phyloP scores from a whole-genome alignment of 2,329 filamentous ascomycete species.

The Blumeria graminis region DNA sequence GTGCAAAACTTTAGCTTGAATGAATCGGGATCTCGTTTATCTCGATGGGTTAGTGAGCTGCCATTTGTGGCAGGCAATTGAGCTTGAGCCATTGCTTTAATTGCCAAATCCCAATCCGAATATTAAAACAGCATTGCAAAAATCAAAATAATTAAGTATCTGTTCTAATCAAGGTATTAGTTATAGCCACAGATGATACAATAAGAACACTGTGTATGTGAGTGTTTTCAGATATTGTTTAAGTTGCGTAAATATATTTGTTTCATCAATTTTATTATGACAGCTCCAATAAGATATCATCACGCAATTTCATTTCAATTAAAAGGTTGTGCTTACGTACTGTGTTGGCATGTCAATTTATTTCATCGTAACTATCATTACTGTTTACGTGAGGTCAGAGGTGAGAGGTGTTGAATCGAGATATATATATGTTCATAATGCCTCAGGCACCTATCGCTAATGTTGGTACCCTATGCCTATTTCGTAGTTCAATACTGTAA shows the following conservation, averaged over 20 bases:
- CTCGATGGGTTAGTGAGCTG: slow-evolving; percentile 7
- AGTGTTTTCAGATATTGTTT: slow-evolving; percentile 6
- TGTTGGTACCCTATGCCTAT: no score
- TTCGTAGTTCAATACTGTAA: no score
- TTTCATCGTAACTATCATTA: no score
- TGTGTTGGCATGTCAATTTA: slow-evolving; percentile 13
- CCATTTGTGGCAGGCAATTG: slow-evolving; percentile 6
- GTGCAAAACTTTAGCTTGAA: slow-evolving; percentile 94
- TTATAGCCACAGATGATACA: background rate
- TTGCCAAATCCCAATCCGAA: no score
- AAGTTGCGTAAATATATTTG: slow-evolving; percentile 14
- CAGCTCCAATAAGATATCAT: slow-evolving; percentile 17
- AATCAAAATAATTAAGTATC: background rate
- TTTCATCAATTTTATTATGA: slow-evolving; percentile 15
- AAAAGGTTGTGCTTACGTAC: slow-evolving; percentile 35
- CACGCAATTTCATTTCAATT: slow-evolving; percentile 8
- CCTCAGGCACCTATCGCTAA: no score
- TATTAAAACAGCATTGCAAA: background rate
- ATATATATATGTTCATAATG: no score
- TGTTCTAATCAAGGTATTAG: slow-evolving; percentile 2
- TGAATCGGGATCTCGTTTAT: slow-evolving; percentile 16
- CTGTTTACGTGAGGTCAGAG: no score
- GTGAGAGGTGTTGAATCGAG: no score
- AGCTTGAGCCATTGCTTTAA: slow-evolving; percentile 3
- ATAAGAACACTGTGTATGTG: no score